A percentile compares a stretch with the other conserved stretches of the same genome.
Conservation (phyloP, 164 flowering plant species). For the grape (Vitis vinifera) region ASM3070453v1 NC_081814.1:3743001-3743500, state of each 20-base stretch:
- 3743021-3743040: constrained; percentile 16
- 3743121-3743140: not conserved
- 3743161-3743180: not conserved
- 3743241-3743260: constrained; percentile 26
- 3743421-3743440: constrained; percentile 41
- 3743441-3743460: constrained; percentile 35
- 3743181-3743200: not conserved
- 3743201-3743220: not conserved
- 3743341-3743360: not conserved
- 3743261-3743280: constrained; percentile 40
- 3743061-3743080: constrained; percentile 9
- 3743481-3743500: constrained; percentile 7
- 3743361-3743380: too few relatives aligned
- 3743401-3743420: constrained; percentile 26
- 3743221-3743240: constrained; percentile 37
- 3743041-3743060: constrained; percentile 16
- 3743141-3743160: not conserved
- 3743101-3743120: not conserved
- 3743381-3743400: not conserved
- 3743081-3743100: not conserved
- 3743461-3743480: constrained; percentile 29
- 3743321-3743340: not conserved
- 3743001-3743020: not conserved
- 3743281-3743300: constrained; percentile 45
- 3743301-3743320: not conserved